phyloP scores from a whole-genome alignment of 2,329 filamentous ascomycete species.

The Ascochyta koolunga region DNA sequence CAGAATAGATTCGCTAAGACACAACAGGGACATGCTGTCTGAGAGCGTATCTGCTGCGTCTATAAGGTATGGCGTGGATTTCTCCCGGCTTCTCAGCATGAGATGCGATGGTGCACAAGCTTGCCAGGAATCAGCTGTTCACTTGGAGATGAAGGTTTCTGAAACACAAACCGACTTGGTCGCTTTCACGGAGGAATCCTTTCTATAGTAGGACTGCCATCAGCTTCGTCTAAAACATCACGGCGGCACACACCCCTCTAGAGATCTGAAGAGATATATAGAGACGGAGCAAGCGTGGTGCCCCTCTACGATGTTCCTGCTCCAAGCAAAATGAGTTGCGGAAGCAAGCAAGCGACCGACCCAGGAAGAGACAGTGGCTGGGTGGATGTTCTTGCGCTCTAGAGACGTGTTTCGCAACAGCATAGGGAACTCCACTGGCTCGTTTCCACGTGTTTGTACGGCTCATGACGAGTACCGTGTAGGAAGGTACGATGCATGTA shows the following conservation, averaged over 20 bases:
- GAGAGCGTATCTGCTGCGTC: neutral
- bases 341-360: neutral
- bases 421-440: neutral
- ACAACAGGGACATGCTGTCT: slow-evolving; percentile 14
- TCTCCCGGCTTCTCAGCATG: neutral
- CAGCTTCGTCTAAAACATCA: neutral
- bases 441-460: neutral
- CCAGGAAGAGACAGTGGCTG: neutral
- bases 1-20: slow-evolving; percentile 1
- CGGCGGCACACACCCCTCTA: neutral
- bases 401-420: neutral
- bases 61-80: neutral
- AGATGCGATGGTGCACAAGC: neutral
- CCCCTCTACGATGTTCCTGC: neutral
- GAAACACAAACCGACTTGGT: too few species aligned
- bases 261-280: neutral
- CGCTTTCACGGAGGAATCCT: too few species aligned
- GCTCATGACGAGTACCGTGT: neutral
- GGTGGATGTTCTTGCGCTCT: neutral
- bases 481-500: neutral
- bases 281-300: neutral
- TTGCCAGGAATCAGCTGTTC: too few species aligned
- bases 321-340: neutral
- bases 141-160: too few species aligned
- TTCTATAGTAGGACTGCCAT: neutral